These are phyloP conservation scores for Prunus salicina DNA, from an alignment of 306 rosid species.

Conservation along the genomic window DNA sequence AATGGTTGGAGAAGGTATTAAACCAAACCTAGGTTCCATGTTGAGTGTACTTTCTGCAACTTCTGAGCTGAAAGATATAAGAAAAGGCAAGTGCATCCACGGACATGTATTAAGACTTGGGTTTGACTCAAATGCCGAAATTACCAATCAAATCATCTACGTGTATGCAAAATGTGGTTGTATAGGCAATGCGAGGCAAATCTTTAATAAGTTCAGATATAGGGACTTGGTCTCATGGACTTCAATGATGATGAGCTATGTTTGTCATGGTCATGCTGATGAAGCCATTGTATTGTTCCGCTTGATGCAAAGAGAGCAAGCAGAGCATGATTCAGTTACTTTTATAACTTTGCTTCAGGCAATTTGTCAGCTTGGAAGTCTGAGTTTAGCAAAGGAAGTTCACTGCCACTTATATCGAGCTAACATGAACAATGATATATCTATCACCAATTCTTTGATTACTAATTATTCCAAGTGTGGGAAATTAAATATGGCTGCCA, in stretches of 20 bases:
- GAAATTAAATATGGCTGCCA: constrained; percentile 31
- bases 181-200: constrained; percentile 26
- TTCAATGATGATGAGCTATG: constrained; percentile 46
- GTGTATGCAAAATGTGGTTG: constrained; percentile 37
- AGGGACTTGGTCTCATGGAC: constrained; percentile 57
- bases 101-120: constrained; percentile 33
- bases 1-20: constrained; percentile 27
- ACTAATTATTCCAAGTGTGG: constrained; percentile 51
- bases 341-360: constrained; percentile 45
- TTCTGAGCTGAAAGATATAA: constrained; percentile 32
- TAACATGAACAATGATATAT: constrained; percentile 27
- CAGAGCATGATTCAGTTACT: constrained; percentile 28
- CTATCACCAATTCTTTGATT: constrained; percentile 42
- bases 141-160: constrained; percentile 41
- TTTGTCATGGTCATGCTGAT: constrained; percentile 24
- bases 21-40: constrained; percentile 38
- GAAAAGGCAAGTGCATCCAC: constrained; percentile 37
- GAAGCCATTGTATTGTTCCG: constrained; percentile 48
- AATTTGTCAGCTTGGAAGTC: constrained; percentile 40
- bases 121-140: constrained; percentile 25
- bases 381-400: constrained; percentile 40
- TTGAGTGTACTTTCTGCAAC: constrained; percentile 46
- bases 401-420: constrained; percentile 41
- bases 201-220: constrained; percentile 27
- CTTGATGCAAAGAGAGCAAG: constrained; percentile 33